phyloP scores from a whole-genome alignment of 2,329 filamentous ascomycete species.

The Fusarium robinianum region DNA sequence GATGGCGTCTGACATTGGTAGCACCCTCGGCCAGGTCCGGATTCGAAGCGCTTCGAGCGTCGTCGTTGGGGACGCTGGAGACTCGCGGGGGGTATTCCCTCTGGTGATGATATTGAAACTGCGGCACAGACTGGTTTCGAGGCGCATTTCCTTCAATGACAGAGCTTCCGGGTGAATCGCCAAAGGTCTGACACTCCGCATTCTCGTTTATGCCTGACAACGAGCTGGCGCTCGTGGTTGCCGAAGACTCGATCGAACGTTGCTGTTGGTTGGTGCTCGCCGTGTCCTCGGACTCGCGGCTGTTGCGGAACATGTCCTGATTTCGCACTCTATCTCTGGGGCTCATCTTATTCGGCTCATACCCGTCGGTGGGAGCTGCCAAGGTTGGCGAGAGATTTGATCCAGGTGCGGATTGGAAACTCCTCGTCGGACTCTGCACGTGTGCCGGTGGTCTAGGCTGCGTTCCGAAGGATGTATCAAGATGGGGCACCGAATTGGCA shows the following conservation, averaged over 20 bases:
- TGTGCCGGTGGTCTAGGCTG: conserved; percentile 7
- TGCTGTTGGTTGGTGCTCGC: conserved; percentile 54
- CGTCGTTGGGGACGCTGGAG: conserved; percentile 49
- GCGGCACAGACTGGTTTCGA: conserved; percentile 54
- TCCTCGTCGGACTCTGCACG: conserved; percentile 13
- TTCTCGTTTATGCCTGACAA: conserved; percentile 56
- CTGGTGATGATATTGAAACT: conserved; percentile 67
- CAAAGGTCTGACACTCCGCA: conserved; percentile 50
- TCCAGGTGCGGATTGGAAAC: conserved; percentile 20
- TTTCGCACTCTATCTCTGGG: conserved; percentile 39
- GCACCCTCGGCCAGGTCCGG: conserved; percentile 58
- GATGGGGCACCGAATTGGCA: not conserved
- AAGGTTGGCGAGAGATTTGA: conserved; percentile 24
- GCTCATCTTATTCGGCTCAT: conserved; percentile 41
- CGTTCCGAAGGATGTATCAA: conserved; percentile 19
- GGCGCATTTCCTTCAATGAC: conserved; percentile 51
- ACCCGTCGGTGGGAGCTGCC: conserved; percentile 31
- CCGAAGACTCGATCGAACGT: conserved; percentile 56
- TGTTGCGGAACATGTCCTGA: conserved; percentile 51
- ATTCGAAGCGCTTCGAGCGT: conserved; percentile 52
- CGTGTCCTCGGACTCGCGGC: conserved; percentile 58
- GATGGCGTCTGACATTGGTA: conserved; percentile 61
- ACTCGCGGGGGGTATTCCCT: conserved; percentile 49
- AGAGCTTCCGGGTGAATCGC: conserved; percentile 56
- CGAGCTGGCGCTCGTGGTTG: conserved; percentile 61